phyloP scores from a whole-genome alignment of 169 alveolate genomes.

The Plasmodium chabaudi region DNA sequence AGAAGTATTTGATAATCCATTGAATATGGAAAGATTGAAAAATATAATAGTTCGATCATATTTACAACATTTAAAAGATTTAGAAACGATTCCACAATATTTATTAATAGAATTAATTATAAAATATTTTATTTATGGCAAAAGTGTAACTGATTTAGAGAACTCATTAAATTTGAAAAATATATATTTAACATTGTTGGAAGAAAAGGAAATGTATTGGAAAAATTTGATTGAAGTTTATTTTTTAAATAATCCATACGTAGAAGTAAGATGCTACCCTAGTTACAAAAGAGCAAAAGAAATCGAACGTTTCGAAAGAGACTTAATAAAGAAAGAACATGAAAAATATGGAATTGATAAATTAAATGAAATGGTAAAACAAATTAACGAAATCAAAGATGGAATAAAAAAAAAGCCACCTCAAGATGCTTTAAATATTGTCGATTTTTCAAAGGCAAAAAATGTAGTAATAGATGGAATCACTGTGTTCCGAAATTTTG shows the following conservation, averaged over 20 bases:
- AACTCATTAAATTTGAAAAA: conserved; percentile 58
- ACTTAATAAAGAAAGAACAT: conserved; percentile 72
- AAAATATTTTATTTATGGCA: conserved; percentile 77
- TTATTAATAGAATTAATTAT: conserved; percentile 77
- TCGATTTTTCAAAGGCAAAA: conserved; percentile 49
- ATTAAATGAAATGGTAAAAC: conserved; percentile 64
- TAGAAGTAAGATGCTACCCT: conserved; percentile 78
- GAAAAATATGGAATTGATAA: conserved; percentile 67
- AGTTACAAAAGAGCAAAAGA: conserved; percentile 74
- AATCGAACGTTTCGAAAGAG: conserved; percentile 75
- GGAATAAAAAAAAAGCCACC: conserved; percentile 75
- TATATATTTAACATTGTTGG: conserved; percentile 26
- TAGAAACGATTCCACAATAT: conserved; percentile 82
- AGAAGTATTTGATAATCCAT: conserved; percentile 63
- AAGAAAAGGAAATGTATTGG: conserved; percentile 82
- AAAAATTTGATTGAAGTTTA: conserved; percentile 73
- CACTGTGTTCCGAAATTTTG: conserved; percentile 76
- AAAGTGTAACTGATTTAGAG: conserved; percentile 57
- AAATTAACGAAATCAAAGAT: conserved; percentile 66
- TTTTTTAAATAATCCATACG: conserved; percentile 73
- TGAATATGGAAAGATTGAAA: conserved; percentile 80
- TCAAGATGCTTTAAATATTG: conserved; percentile 45
- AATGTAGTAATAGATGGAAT: conserved; percentile 64
- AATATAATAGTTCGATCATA: conserved; percentile 77
- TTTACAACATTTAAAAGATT: conserved; percentile 70